phyloP scores from a whole-genome alignment of 352 stramenopile genomes.

The Thalassiosira mediterranea region DNA sequence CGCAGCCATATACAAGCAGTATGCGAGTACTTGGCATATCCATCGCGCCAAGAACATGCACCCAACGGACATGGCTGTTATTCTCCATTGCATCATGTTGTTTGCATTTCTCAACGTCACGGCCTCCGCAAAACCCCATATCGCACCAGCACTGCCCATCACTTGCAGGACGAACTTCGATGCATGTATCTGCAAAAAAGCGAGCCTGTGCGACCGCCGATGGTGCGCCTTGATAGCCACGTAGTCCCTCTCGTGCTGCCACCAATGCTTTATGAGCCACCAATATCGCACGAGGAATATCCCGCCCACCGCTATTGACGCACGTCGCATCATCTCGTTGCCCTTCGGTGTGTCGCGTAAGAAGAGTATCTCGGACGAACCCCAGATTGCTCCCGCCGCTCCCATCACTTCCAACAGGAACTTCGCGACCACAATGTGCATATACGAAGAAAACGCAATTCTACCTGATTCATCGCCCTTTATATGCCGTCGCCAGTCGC shows the following conservation, averaged over 20 bases:
- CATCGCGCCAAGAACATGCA: constrained; percentile 40
- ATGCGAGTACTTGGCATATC: constrained; percentile 26
- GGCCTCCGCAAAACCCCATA: constrained; percentile 39
- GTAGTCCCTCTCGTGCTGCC: constrained; percentile 26
- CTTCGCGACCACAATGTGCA: constrained; percentile 19
- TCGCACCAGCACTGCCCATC: constrained; percentile 25
- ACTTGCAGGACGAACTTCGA: constrained; percentile 40
- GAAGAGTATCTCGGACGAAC: constrained; percentile 18
- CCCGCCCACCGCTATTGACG: neutral
- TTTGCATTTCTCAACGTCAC: constrained; percentile 18
- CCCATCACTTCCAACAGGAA: constrained; percentile 41
- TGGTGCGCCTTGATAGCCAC: constrained; percentile 23
- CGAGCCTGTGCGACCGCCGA: constrained; percentile 16
- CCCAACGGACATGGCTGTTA: constrained; percentile 8
- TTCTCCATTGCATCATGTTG: constrained; percentile 22
- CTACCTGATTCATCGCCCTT: too few relatives aligned
- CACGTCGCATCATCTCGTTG: constrained; percentile 17
- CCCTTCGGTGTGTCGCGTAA: constrained; percentile 5
- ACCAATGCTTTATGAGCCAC: constrained; percentile 34
- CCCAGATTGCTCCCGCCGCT: constrained; percentile 35
- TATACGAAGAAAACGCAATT: neutral
- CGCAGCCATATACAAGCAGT: constrained; percentile 9
- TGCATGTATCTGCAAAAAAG: constrained; percentile 33
- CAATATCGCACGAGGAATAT: constrained; percentile 36
- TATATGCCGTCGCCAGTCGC: constrained; percentile 9